Conservation (phyloP, 1,284 basidiomycete genomes). For the Ceratobasidium sp. region DNA sequence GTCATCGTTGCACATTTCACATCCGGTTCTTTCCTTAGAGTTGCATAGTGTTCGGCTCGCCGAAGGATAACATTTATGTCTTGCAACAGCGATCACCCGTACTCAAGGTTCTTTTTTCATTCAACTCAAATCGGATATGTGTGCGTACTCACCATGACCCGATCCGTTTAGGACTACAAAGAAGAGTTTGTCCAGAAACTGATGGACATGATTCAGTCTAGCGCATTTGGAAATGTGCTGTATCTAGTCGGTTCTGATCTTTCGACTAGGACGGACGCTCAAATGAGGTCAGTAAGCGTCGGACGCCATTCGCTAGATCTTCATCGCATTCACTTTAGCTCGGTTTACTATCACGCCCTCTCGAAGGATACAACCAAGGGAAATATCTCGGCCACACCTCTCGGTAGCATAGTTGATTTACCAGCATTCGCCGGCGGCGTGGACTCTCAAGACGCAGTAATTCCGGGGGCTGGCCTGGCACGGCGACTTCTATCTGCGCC, state of each 20-base stretch:
- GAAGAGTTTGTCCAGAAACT: constrained; percentile 19
- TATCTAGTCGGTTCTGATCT: constrained; percentile 35
- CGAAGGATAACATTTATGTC: constrained; percentile 4
- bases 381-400: constrained; percentile 16
- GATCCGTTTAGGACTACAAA: constrained; percentile 25
- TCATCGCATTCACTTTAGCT: not conserved
- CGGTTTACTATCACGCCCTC: constrained; percentile 17
- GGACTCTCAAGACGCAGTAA: not conserved
- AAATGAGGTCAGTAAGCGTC: constrained; percentile 34
- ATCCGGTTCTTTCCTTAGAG: not conserved
- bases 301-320: not conserved
- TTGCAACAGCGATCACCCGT: constrained; percentile 36
- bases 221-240: constrained; percentile 12
- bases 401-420: constrained; percentile 25
- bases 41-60: constrained; percentile 31
- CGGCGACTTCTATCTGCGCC: constrained; percentile 30
- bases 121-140: not conserved
- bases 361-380: constrained; percentile 28
- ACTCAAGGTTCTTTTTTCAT: constrained; percentile 23
- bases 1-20: constrained; percentile 23
- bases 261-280: constrained; percentile 34
- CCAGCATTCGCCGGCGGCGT: constrained; percentile 12
- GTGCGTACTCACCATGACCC: not conserved
- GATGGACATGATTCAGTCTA: constrained; percentile 16
- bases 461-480: constrained; percentile 34